Evolutionary conservation across 78 protist genomes (phyloP).

Genomic region (Speleostelium caveatum): DNA sequence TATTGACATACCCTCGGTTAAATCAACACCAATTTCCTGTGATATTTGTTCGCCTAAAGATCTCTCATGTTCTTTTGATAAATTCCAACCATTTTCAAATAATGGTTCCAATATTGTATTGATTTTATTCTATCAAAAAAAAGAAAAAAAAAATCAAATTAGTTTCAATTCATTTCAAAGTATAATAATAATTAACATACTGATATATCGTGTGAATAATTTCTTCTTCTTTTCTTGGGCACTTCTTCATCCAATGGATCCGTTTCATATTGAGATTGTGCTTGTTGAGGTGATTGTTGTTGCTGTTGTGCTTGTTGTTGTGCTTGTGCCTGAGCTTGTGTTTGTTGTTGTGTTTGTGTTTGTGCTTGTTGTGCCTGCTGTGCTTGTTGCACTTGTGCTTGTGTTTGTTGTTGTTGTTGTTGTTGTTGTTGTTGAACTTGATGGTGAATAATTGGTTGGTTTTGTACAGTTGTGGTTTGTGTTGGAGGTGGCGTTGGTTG

Average conservation of each 20-base stretch:
- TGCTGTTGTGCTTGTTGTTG: slow-evolving; percentile 2
- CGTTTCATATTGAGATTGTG: neutral
- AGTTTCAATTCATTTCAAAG: too few relatives aligned
- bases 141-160: too few relatives aligned
- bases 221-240: slow-evolving; percentile 69
- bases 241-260: slow-evolving; percentile 11
- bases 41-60: slow-evolving; percentile 32
- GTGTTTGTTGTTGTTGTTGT: neutral
- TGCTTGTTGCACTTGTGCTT: neutral
- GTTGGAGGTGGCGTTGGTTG: neutral
- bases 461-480: neutral
- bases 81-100: slow-evolving; percentile 64
- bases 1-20: slow-evolving; percentile 24
- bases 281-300: neutral
- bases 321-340: neutral
- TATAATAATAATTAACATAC: too few relatives aligned
- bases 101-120: slow-evolving; percentile 42
- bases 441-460: neutral
- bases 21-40: slow-evolving; percentile 28
- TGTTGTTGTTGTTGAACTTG: neutral
- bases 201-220: slow-evolving; percentile 28
- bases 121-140: too few relatives aligned
- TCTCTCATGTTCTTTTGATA: slow-evolving; percentile 47
- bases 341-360: neutral
- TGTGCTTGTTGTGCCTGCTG: neutral